phyloP scores from a whole-genome alignment of 2,329 filamentous ascomycete genomes.

The Ophiobolus disseminans region DNA sequence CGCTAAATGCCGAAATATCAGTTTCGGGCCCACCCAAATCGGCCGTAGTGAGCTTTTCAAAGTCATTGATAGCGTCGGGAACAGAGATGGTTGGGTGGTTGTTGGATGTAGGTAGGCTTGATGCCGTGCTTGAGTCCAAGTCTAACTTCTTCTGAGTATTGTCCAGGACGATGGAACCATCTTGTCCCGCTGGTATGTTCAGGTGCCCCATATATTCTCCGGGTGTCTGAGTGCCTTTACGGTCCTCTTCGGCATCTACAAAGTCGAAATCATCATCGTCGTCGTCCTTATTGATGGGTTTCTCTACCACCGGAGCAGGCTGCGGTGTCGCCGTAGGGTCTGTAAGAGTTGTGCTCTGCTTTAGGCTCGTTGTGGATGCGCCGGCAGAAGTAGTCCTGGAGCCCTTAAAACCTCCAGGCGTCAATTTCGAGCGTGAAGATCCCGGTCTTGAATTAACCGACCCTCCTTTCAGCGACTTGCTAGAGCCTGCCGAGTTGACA shows the following conservation, averaged over 20 bases:
- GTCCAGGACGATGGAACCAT: conserved; percentile 31
- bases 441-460: conserved; percentile 26
- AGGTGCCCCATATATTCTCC: conserved; percentile 57
- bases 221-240: conserved; percentile 56
- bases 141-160: conserved; percentile 29
- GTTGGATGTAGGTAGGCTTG: conserved; percentile 28
- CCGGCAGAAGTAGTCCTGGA: conserved; percentile 18
- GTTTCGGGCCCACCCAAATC: conserved; percentile 54
- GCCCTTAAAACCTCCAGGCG: conserved; percentile 14
- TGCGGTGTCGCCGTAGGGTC: conserved; percentile 12
- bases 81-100: conserved; percentile 25
- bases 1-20: conserved; percentile 69
- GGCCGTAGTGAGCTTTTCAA: conserved; percentile 39
- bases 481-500: conserved; percentile 30
- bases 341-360: conserved; percentile 11
- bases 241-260: conserved; percentile 62
- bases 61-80: conserved; percentile 36
- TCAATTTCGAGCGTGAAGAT: conserved; percentile 26
- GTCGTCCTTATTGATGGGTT: conserved; percentile 28
- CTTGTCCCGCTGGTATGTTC: conserved; percentile 31
- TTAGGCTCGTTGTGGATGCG: conserved; percentile 26
- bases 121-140: conserved; percentile 33
- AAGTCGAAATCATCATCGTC: conserved; percentile 58
- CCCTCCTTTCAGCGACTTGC: conserved; percentile 27
- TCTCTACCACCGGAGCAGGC: conserved; percentile 9